Base-by-base conservation (phyloP, 345 rosid genomes). In the Murraya koenigii region DNA sequence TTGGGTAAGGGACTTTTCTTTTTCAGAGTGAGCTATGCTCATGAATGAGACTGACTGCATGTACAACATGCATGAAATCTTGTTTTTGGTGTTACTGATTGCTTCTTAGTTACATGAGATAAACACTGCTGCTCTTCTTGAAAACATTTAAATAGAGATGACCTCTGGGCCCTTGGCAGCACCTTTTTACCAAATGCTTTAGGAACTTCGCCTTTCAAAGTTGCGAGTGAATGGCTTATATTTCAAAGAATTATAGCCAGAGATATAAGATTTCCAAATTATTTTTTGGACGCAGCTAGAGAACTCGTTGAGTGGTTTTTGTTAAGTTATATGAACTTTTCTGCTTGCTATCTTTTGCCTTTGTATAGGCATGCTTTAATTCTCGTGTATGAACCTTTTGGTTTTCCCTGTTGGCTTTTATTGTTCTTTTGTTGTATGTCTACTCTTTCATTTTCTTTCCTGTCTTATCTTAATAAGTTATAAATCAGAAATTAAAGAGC, bases 101-200 rank as follows among this genome's bases (percentile, higher is more conserved):
- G 54, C 59, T 36, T 47, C 28, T 69, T 82, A 77, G 78, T 80
- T 71, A 39, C 84, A 75, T 77, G 19, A 70, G 82, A 72, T 84
- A 78, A 63, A 79, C 82, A 47, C 60, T 75, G 83, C 77, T 80
- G 36, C 66, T 71, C 66, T 83, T 38, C 83, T 84, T 84, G n/a
- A n/a, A n/a, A n/a, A n/a, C n/a, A 81, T 86, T 82, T 69, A 82
- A 86, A 88, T 93, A 94, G 99, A 89, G 92, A 94, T 83, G 99
- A 96, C 80, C 94, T 91, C 69, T 96, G 98, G 99, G 99, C 99
- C 44, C 93, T 96, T 22, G 99, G 99, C 88, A 94, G 99, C 89
- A 96, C 95, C 35, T n/a, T 86, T 96, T 82, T 96, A 90, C 95
- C 99, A 96, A 93, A 94, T 96, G 98, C 99, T 96, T 89, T 94